Conservation (phyloP, 257 asterid genomes). For the Plantago elongata region DNA sequence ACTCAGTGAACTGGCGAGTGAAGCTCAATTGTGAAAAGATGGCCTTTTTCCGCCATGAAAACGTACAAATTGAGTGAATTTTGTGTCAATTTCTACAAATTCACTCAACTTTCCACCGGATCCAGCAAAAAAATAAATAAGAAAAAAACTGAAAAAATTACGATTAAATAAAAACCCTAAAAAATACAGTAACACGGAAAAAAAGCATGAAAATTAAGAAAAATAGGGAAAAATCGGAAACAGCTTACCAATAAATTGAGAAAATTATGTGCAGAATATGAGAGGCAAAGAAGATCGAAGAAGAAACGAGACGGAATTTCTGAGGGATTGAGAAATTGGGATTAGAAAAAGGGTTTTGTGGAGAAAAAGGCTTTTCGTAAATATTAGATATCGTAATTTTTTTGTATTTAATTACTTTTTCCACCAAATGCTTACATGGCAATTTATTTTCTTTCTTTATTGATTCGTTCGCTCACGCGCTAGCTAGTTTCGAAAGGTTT, state of each 20-base stretch:
- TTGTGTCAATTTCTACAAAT: too few species aligned
- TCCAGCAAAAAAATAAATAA: conserved; percentile 3
- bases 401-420: conserved; percentile 2
- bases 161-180: conserved; percentile 5
- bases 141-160: not conserved
- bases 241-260: conserved; percentile 22
- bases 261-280: conserved; percentile 15
- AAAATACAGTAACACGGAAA: not conserved
- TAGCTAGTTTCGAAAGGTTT: not conserved
- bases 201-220: conserved; percentile 3
- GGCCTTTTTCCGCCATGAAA: too few species aligned
- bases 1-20: too few species aligned
- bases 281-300: conserved; percentile 5
- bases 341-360: conserved; percentile 20
- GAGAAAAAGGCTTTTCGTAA: conserved; percentile 17
- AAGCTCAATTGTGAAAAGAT: too few species aligned
- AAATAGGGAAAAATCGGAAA: conserved; percentile 21
- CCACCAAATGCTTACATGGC: conserved; percentile 3
- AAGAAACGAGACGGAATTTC: conserved; percentile 1
- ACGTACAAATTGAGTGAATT: too few species aligned
- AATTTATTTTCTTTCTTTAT: not conserved
- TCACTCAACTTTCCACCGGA: conserved; percentile 5
- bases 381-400: conserved; percentile 14
- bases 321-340: conserved; percentile 9
- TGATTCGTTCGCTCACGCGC: not conserved